Evolutionary conservation across 1,284 basidiomycete species (phyloP).

Genomic region (Psilocybe mexicana): DNA sequence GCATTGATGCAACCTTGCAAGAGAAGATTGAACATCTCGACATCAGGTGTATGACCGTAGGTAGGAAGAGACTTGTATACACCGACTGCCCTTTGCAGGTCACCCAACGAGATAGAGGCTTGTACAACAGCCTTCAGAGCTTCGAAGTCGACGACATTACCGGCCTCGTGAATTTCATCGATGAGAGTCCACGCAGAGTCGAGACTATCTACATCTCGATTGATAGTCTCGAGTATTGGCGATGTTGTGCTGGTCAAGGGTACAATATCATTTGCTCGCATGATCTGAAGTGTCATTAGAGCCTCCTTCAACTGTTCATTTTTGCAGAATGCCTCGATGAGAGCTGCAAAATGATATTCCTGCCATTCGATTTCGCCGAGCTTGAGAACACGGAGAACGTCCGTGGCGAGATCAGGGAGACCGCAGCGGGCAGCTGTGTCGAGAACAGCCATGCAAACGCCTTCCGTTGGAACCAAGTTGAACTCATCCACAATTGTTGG

Average conservation of each 20-base stretch:
- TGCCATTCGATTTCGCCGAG: constrained; percentile 47
- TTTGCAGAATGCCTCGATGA: constrained; percentile 64
- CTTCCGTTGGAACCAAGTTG: constrained; percentile 69
- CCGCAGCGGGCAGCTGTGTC: constrained; percentile 74
- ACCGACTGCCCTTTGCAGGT: constrained; percentile 77
- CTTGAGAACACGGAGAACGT: constrained; percentile 59
- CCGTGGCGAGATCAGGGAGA: constrained; percentile 65
- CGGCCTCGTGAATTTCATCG: constrained; percentile 58
- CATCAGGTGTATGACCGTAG: constrained; percentile 56
- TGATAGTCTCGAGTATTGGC: constrained; percentile 54
- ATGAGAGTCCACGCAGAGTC: constrained; percentile 69
- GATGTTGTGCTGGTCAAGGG: constrained; percentile 48
- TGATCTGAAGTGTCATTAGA: constrained; percentile 51
- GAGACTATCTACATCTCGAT: constrained; percentile 49
- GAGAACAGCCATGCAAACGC: constrained; percentile 67
- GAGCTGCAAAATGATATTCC: constrained; percentile 72
- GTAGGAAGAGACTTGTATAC: constrained; percentile 67
- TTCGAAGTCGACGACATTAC: constrained; percentile 52
- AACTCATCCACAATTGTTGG: constrained; percentile 52
- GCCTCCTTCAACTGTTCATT: constrained; percentile 58
- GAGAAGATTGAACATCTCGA: constrained; percentile 72
- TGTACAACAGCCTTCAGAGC: constrained; percentile 68
- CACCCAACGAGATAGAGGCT: constrained; percentile 61
- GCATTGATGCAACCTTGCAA: constrained; percentile 62
- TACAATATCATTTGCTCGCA: constrained; percentile 50